Percentiles rank a stretch among this genome's conserved stretches.
Conservation (phyloP, 192 early-diverging fungal species). For the Entomortierella chlamydospora region DNA sequence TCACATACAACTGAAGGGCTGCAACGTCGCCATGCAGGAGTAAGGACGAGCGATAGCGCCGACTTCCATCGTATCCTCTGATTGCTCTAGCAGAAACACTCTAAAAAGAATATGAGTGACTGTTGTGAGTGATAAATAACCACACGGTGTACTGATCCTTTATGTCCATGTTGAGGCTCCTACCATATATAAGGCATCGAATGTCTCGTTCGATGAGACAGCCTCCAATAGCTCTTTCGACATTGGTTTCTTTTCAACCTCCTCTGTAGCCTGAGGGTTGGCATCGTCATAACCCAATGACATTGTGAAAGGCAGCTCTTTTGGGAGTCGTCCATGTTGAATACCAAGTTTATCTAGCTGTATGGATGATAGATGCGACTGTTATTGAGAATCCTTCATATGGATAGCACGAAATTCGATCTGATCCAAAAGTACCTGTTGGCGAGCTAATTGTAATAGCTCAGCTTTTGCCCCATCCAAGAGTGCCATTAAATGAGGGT, state of each 20-base stretch:
- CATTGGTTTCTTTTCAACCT: constrained; percentile 60
- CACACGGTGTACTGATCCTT: too few species aligned
- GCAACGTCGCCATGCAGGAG: constrained; percentile 83
- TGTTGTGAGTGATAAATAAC: too few species aligned
- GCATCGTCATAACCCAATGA: constrained; percentile 55
- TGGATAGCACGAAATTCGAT: neutral
- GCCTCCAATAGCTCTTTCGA: constrained; percentile 75
- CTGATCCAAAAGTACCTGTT: constrained; percentile 67
- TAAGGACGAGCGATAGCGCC: constrained; percentile 67
- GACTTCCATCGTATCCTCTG: constrained; percentile 76
- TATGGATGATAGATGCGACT: neutral
- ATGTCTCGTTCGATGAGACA: constrained; percentile 65
- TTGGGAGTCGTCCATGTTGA: constrained; percentile 64
- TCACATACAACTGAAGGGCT: constrained; percentile 77
- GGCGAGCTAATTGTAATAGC: constrained; percentile 76
- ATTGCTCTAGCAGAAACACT: constrained; percentile 72
- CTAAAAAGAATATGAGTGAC: constrained; percentile 51
- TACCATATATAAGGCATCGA: constrained; percentile 84
- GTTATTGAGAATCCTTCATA: neutral
- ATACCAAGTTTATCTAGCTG: constrained; percentile 84
- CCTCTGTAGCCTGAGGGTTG: constrained; percentile 8
- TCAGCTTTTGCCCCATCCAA: constrained; percentile 85
- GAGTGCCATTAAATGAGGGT: constrained; percentile 56
- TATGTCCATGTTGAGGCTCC: too few species aligned
- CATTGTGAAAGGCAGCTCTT: constrained; percentile 65